Evolutionary conservation across 1,284 basidiomycete genomes (phyloP), one percentile per base, ranked within the genome.

Genomic region (Fomitopsis pinicola): DNA sequence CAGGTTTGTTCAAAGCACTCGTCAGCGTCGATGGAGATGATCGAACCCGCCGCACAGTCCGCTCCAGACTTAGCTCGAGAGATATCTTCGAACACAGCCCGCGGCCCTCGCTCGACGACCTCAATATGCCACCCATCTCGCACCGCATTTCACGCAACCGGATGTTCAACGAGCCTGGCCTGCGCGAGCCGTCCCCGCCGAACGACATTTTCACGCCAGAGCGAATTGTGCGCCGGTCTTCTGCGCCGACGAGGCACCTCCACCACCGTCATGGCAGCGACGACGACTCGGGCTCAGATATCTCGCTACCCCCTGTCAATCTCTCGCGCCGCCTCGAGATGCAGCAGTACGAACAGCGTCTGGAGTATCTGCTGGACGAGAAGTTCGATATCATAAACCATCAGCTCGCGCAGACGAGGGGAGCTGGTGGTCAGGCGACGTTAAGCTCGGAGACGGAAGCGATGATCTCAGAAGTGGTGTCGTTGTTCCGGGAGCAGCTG

Each of bases 1-100:
- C 91, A 45, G 90, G 89, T 3, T 70, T 92, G 61, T 93, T 93
- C 82, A 92, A 92, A 75, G 88, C 89, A 12, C 78, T 91, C 58
- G 85, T 82, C 30, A 83, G 79, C 65, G 78, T 75, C 42, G 75
- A 75, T 54, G 62, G 62, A 17, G 83, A 91, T 57, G 88, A 89
- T 63, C 80, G 86, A 50, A 86, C 87, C 2, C 82, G 89, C 58
- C 78, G 83, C 46, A 78, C 79, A 55, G 88, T 90, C 33, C 87
- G 89, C 42, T 91, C 89, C n/a, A 79, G 89, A 44, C 79, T 91
- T 61, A 79, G 83, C 71, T 91, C 90, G 15, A 81, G 83, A 58
- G 84, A 86, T 57, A 73, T 80, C 63, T 80, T 82, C 64, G 88
- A 90, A 22, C 86, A 88, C 66, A 80, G 81, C 40, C 82, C 79